Base-by-base conservation (phyloP, 345 rosid species). In the Hibiscus mutabilis region DNA sequence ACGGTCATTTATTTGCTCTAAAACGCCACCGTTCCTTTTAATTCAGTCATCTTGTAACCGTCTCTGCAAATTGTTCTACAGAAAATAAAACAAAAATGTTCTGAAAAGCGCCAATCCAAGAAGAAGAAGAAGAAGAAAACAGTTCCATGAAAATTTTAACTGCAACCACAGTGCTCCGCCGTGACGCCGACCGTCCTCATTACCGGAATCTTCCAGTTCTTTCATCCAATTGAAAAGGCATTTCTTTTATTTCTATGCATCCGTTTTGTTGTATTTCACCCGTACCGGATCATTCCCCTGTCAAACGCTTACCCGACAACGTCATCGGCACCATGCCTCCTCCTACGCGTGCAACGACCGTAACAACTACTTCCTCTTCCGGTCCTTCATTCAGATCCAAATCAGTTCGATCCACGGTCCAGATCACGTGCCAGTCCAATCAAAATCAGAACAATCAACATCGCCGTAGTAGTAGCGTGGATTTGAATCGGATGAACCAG, bases 401-500 rank as follows among this genome's bases (percentile, higher is more conserved):
- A 11, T 62, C 68, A 11, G 60, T 27, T 18, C 74, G 74, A 61
- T 72, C 68, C 3, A 3, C 47, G 31, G 61, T 31, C 49, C 59
- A 51, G 13, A 18, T 60, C 27, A 49, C 33, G 15, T 21, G 24
- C 33, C 73, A 70, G 5, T 18, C 53, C 10, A 70, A 70, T 40
- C 70, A 67, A 25, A 35, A 70, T 12, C 63, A 70, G 24, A 15
- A 51, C 18, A 18, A 27, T 15, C 35, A 53, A 0, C 58, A 60
- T 18, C 60, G 8, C 25, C 60, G 22, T 8, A 72, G 68, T 44
- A 46, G 8, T 51, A 47, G 74, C 74, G 19, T 46, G 46, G 74
- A 72, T 72, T 31, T 62, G 53, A 72, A 72, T 72, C 68, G 74
- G 47, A 2, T 72, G 49, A 12, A 16, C 49, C 68, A 60, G 74